A percentile compares a stretch with the other conserved stretches of the same genome.
phyloP scores from a whole-genome alignment of 805 yeast species.

The Lachancea mirantina region DNA sequence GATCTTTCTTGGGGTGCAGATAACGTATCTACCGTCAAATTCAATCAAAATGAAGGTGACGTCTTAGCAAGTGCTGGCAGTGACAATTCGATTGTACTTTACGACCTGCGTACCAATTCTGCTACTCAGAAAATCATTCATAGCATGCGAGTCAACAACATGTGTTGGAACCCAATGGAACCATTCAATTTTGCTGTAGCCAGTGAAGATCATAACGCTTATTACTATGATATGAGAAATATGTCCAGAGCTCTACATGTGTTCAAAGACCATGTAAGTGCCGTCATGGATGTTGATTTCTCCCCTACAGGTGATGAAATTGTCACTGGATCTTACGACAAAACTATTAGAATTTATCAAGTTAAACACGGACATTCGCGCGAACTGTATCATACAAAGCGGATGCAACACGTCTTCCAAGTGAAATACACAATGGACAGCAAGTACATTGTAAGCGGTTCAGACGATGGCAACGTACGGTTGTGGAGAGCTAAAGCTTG shows the following conservation, averaged over 20 bases:
- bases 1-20: constrained; percentile 96
- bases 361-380: constrained; percentile 82
- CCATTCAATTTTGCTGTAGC: constrained; percentile 90
- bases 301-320: constrained; percentile 96
- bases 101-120: constrained; percentile 83
- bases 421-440: constrained; percentile 85
- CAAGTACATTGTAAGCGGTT: constrained; percentile 78
- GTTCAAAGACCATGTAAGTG: constrained; percentile 91
- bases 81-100: constrained; percentile 83
- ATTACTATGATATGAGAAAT: constrained; percentile 95
- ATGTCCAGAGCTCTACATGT: constrained; percentile 75
- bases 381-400: constrained; percentile 91
- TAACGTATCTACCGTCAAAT: constrained; percentile 71
- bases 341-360: constrained; percentile 76
- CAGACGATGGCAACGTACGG: constrained; percentile 94
- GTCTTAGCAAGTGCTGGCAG: constrained; percentile 83
- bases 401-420: constrained; percentile 93
- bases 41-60: constrained; percentile 85
- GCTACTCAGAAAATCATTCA: constrained; percentile 90
- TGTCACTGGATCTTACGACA: constrained; percentile 92
- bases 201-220: constrained; percentile 89
- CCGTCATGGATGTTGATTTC: constrained; percentile 90
- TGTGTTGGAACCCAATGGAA: constrained; percentile 97
- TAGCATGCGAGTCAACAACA: constrained; percentile 71
- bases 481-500: constrained; percentile 87